These are phyloP conservation scores for Mycogone perniciosa DNA, from an alignment of 2,329 filamentous ascomycete genomes.

Conservation along the genomic window DNA sequence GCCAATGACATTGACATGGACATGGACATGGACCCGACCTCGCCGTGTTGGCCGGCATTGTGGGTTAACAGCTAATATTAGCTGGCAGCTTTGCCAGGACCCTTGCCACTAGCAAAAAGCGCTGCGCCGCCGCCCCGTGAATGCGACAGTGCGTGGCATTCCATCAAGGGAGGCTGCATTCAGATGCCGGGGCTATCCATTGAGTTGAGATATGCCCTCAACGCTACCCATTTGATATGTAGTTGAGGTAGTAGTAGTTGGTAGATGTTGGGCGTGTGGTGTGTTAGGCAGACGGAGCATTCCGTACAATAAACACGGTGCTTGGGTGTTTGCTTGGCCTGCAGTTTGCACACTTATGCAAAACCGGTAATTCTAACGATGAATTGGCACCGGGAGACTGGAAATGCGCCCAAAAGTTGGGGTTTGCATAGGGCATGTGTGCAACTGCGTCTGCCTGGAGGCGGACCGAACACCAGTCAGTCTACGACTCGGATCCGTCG, in stretches of 20 bases:
- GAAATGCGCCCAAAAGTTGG: conserved; percentile 1
- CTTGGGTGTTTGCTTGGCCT: neutral
- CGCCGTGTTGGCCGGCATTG: neutral
- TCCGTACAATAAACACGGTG: conserved; percentile 1
- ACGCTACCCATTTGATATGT: neutral
- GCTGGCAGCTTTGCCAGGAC: neutral
- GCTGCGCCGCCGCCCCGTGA: neutral
- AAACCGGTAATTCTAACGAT: neutral
- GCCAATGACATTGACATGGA: neutral
- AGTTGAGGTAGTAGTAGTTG: neutral
- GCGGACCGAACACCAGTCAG: neutral
- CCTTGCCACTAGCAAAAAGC: neutral
- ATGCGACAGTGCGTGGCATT: neutral
- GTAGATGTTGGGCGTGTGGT: neutral
- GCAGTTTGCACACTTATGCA: conserved; percentile 6
- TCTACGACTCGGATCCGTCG: too few species aligned
- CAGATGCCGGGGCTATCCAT: conserved; percentile 4
- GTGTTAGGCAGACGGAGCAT: too few species aligned
- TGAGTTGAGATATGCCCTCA: neutral
- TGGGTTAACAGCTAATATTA: neutral
- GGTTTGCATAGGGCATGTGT: neutral
- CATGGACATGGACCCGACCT: neutral
- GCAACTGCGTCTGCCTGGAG: neutral
- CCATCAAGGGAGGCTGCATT: conserved; percentile 1
- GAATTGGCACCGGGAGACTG: conserved; percentile 2